phyloP scores from a whole-genome alignment of 163 green algal species.

The Chlamydomonas reinhardtii region DNA sequence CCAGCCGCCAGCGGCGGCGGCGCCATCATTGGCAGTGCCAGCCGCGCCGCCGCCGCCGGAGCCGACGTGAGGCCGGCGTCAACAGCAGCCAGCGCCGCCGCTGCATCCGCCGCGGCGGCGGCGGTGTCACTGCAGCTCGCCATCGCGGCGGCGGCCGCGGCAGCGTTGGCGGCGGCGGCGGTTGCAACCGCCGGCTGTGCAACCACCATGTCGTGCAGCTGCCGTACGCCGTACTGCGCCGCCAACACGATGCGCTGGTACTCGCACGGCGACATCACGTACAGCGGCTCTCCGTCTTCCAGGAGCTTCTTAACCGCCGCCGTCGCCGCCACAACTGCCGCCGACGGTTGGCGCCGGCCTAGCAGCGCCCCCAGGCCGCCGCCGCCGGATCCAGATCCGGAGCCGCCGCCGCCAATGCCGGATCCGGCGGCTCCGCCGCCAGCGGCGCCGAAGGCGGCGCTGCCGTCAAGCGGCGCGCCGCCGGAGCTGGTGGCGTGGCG shows the following conservation, averaged over 20 bases:
- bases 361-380: no score
- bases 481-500: conserved; percentile 29
- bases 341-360: background rate
- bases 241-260: conserved; percentile 32
- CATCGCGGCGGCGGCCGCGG: background rate
- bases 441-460: background rate
- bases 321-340: background rate
- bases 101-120: no score
- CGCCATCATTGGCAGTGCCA: background rate
- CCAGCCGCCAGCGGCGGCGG: background rate
- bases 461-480: background rate
- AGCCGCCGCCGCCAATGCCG: background rate
- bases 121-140: background rate
- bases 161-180: background rate
- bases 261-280: conserved; percentile 34
- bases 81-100: no score
- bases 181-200: background rate
- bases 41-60: no score
- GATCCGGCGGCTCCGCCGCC: background rate
- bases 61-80: background rate
- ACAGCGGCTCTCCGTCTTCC: background rate
- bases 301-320: background rate
- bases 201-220: conserved; percentile 32
- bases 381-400: no score
- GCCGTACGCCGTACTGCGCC: conserved; percentile 35